A percentile compares a stretch with the other conserved stretches of the same genome.
phyloP scores from a whole-genome alignment of 1,284 basidiomycete species.

The Cryptococcus amylolentus region DNA sequence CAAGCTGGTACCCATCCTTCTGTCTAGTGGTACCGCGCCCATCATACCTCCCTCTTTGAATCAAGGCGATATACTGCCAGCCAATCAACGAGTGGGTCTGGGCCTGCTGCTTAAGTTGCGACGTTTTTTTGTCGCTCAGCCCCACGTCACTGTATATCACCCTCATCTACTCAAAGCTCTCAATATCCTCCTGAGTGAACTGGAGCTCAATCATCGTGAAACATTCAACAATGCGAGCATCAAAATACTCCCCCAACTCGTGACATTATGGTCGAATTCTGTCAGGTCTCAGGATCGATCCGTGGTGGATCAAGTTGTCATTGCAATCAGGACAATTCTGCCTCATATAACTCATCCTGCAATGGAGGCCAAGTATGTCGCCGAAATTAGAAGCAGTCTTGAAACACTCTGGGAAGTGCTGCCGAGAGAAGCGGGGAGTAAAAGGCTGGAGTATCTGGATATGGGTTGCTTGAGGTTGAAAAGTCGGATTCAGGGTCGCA shows the following conservation, averaged over 20 bases:
- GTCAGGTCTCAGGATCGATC: constrained; percentile 61
- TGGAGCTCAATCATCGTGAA: constrained; percentile 66
- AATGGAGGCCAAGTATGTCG: constrained; percentile 12
- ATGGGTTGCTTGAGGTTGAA: constrained; percentile 20
- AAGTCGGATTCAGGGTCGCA: constrained; percentile 2
- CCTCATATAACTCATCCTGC: constrained; percentile 60
- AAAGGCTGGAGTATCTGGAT: constrained; percentile 55
- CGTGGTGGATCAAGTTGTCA: constrained; percentile 57
- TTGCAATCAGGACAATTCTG: constrained; percentile 65
- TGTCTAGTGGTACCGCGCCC: constrained; percentile 54
- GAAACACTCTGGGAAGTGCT: constrained; percentile 54
- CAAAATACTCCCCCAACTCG: constrained; percentile 61
- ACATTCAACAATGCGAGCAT: constrained; percentile 61
- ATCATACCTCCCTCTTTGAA: constrained; percentile 25
- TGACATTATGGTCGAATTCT: constrained; percentile 65
- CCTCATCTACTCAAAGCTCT: constrained; percentile 67
- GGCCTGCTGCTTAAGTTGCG: constrained; percentile 62
- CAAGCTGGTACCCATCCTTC: constrained; percentile 62
- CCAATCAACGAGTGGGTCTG: constrained; percentile 49
- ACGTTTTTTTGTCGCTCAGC: constrained; percentile 63
- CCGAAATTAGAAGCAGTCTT: constrained; percentile 53
- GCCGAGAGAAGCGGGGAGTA: constrained; percentile 60
- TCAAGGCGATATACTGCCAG: not conserved
- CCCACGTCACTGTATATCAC: constrained; percentile 66
- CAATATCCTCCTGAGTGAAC: constrained; percentile 63